Base-by-base conservation (phyloP, 2,329 filamentous ascomycete species). In the Sclerotinia trifoliorum region DNA sequence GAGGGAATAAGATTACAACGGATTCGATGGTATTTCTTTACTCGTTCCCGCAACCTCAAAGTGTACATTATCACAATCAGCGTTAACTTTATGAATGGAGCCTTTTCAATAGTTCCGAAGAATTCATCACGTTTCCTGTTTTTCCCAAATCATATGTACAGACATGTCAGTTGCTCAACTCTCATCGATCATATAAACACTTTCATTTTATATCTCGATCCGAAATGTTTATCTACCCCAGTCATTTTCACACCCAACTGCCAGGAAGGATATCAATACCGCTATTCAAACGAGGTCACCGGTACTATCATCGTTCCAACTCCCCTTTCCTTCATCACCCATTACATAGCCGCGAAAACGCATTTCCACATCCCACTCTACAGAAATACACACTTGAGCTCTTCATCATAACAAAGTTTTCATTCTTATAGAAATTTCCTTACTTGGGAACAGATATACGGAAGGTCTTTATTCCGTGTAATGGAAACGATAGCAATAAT, bases 391-490 rank as follows among this genome's bases (percentile, higher is more conserved):
- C 29, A 42, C 29, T 2, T 5, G 29, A 29, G 29, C 64, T 2
- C 21, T 42, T 6, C 29, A 51, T 29, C 54, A 60, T 19, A 44
- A 15, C 5, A 46, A 48, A 65, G 6, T n/a, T 57, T 17, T 6
- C 21, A 61, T 19, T 8, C 17, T 46, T 44, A 26, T 11, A 72
- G 69, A 46, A 65, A 44, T 39, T 68, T 64, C 29, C 65, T 71
- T n/a, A 67, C 70, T 32, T 73, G 71, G 46, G 54, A 65, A 4
- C 44, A 74, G 49, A 71, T 70, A 1, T 74, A 70, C 13, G 71
- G 72, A 10, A 52, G 13, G 71, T 70, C 5, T 72, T 69, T 0
- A 52, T 71, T 3, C 66, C 58, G 0, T 74, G 69, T 57, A 72
- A 70, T 26, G 48, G 64, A 15, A 21, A 3, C 5, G 54, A 62